phyloP scores from a whole-genome alignment of 169 alveolate species.

The Babesia divergens region DNA sequence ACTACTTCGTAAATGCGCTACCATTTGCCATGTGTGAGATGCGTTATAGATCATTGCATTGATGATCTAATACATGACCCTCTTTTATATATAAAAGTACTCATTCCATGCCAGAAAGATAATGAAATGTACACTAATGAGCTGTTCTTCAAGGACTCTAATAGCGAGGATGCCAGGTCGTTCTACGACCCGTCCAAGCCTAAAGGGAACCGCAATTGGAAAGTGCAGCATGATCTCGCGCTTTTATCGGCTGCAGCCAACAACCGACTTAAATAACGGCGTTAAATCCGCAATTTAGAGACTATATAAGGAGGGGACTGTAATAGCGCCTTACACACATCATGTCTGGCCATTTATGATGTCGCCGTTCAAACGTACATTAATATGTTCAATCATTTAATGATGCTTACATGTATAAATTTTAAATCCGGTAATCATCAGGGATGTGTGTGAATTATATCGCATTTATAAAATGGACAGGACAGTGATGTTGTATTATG shows the following conservation, averaged over 20 bases:
- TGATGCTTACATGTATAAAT: too few relatives aligned
- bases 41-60: neutral
- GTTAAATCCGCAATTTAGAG: too few relatives aligned
- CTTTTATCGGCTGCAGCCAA: slow-evolving; percentile 73
- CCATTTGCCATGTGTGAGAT: too few relatives aligned
- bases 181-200: slow-evolving; percentile 65
- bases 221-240: slow-evolving; percentile 68
- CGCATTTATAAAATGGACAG: neutral
- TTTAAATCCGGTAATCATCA: too few relatives aligned
- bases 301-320: too few relatives aligned
- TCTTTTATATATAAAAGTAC: too few relatives aligned
- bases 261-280: slow-evolving; percentile 1
- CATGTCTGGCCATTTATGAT: too few relatives aligned
- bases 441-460: too few relatives aligned
- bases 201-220: slow-evolving; percentile 66
- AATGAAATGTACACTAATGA: slow-evolving; percentile 71
- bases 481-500: neutral
- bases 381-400: too few relatives aligned
- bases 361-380: neutral
- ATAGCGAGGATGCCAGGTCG: slow-evolving; percentile 37
- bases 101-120: slow-evolving; percentile 49
- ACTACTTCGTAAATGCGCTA: too few relatives aligned
- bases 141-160: slow-evolving; percentile 62
- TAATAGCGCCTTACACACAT: too few relatives aligned
- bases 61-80: neutral